Evolutionary conservation across 202 grass and related monocot species (phyloP).

Genomic region (Dendrocalamus latiflorus): DNA sequence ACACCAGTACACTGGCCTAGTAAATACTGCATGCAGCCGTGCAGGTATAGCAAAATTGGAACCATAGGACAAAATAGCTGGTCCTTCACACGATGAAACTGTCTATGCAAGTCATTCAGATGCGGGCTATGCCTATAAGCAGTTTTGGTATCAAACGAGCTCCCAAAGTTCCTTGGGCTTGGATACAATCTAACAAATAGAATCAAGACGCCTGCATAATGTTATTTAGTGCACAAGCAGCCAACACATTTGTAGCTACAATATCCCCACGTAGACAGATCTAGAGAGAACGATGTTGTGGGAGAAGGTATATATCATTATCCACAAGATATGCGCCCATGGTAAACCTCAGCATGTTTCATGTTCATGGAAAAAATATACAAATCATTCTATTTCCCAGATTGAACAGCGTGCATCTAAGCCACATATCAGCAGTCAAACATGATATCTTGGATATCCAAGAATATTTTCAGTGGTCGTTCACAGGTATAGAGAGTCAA

Average conservation of each 20-base stretch:
- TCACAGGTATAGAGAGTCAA: neutral
- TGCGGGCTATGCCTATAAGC: neutral
- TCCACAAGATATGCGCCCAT: conserved; percentile 3
- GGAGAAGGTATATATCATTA: neutral
- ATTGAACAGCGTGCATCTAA: conserved; percentile 15
- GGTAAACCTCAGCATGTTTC: conserved; percentile 11
- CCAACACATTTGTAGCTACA: neutral
- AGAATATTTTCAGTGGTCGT: neutral
- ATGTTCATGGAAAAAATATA: conserved; percentile 20
- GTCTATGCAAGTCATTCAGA: neutral
- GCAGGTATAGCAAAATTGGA: neutral
- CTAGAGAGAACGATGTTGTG: neutral
- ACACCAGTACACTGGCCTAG: too few species aligned
- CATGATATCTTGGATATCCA: neutral
- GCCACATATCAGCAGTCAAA: conserved; percentile 19
- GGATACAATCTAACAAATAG: neutral
- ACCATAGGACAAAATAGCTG: neutral
- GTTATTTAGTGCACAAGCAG: neutral
- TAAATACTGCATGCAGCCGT: neutral
- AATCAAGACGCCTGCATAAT: neutral
- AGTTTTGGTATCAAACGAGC: neutral
- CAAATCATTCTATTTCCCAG: conserved; percentile 10
- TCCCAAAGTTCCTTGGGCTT: neutral
- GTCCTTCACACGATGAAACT: neutral
- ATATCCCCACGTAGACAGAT: neutral